Percentiles rank a stretch among this genome's conserved stretches.
phyloP scores from a whole-genome alignment of 768 basidiomycete genomes.

The Pseudohyphozyma bogoriensis region DNA sequence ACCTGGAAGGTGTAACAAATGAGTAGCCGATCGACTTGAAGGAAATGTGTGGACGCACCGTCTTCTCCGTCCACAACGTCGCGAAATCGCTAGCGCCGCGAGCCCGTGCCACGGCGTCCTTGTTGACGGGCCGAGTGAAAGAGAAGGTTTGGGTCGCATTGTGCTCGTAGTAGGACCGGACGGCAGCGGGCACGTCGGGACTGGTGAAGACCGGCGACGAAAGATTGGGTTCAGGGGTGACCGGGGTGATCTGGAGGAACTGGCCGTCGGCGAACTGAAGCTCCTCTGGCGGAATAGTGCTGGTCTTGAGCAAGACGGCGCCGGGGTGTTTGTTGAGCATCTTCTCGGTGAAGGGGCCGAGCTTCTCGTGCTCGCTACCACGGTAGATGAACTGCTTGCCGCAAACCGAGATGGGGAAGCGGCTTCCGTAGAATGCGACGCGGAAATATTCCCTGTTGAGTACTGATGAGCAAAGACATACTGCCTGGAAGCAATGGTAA shows the following conservation, averaged over 20 bases:
- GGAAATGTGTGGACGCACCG: slow-evolving; percentile 34
- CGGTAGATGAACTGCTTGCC: slow-evolving; percentile 88
- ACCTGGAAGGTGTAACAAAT: slow-evolving; percentile 42
- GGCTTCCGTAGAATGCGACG: slow-evolving; percentile 76
- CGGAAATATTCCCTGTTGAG: slow-evolving; percentile 57
- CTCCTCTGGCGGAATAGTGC: slow-evolving; percentile 68
- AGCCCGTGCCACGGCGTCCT: slow-evolving; percentile 44
- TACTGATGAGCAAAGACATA: neutral
- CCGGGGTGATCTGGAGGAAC: slow-evolving; percentile 79
- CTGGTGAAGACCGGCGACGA: slow-evolving; percentile 55
- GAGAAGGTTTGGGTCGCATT: slow-evolving; percentile 79
- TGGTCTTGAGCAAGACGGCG: slow-evolving; percentile 63
- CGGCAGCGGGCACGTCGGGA: slow-evolving; percentile 20
- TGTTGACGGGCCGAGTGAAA: slow-evolving; percentile 58
- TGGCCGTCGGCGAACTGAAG: slow-evolving; percentile 67
- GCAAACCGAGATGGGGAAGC: slow-evolving; percentile 71
- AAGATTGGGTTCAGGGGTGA: slow-evolving; percentile 71
- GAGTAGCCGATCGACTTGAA: neutral
- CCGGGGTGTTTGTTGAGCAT: slow-evolving; percentile 35
- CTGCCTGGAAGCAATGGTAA: too few species aligned
- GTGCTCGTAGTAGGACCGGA: slow-evolving; percentile 73
- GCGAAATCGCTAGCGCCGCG: slow-evolving; percentile 23
- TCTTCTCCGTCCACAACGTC: slow-evolving; percentile 70
- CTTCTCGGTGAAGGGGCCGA: slow-evolving; percentile 70
- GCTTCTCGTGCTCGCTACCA: slow-evolving; percentile 91